phyloP scores from a whole-genome alignment of 2,329 filamentous ascomycete species.

The Botrytis medusae region DNA sequence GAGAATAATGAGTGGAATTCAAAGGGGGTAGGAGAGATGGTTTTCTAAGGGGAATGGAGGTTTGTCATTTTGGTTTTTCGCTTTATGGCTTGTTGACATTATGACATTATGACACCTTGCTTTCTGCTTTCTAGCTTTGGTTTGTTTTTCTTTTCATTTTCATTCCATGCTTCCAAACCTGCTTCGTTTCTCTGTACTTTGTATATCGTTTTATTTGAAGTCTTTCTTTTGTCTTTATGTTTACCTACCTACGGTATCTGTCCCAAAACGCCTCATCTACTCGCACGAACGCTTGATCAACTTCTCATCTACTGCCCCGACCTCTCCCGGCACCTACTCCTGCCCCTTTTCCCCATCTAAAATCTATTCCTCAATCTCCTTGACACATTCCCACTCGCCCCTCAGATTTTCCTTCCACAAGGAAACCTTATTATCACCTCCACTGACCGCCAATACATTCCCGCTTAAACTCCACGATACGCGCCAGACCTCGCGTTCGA shows the following conservation, averaged over 20 bases:
- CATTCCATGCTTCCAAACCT: neutral
- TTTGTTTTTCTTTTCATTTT: neutral
- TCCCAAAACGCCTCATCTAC: conserved; percentile 15
- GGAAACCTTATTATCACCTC: conserved; percentile 93
- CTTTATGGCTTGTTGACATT: no score
- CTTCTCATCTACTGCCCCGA: neutral
- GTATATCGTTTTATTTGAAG: neutral
- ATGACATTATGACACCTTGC: no score
- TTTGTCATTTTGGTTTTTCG: no score
- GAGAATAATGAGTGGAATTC: no score
- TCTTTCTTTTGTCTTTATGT: neutral
- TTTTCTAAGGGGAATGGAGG: no score
- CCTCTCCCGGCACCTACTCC: no score
- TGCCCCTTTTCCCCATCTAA: neutral
- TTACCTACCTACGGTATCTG: conserved; percentile 4
- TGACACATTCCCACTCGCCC: conserved; percentile 96
- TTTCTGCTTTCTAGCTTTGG: neutral
- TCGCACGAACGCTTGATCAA: neutral
- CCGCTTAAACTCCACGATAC: conserved; percentile 98
- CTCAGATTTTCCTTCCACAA: conserved; percentile 98
- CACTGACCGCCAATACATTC: conserved; percentile 91
- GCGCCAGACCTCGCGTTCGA: conserved; percentile 89
- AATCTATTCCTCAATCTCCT: conserved; percentile 84
- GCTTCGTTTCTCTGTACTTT: neutral
- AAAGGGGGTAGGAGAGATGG: no score